Evolutionary conservation across 2,329 filamentous ascomycete species (phyloP).

Genomic region (Alternaria brassicae): DNA sequence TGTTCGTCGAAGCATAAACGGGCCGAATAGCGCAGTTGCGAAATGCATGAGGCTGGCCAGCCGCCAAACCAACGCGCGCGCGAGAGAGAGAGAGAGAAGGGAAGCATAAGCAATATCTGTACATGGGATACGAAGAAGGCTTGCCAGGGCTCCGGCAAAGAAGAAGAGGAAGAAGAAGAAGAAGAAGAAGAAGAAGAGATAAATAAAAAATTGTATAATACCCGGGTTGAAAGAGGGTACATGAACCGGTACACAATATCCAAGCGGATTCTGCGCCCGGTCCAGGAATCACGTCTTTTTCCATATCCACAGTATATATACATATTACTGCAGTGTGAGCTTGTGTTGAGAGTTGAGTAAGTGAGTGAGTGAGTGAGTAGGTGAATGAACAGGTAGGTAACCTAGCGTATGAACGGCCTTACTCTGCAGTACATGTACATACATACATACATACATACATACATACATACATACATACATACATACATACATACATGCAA

Average conservation of each 20-base stretch:
- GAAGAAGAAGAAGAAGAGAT: neutral
- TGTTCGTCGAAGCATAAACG: neutral
- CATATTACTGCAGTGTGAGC: neutral
- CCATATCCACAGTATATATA: neutral
- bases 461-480: too few relatives aligned
- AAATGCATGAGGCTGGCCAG: neutral
- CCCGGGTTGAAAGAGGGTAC: too few relatives aligned
- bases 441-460: too few relatives aligned
- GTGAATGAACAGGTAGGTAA: neutral
- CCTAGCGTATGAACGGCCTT: neutral
- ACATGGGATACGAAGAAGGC: too few relatives aligned
- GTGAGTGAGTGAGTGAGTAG: neutral
- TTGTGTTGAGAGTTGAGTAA: neutral
- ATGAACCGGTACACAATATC: neutral
- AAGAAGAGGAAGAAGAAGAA: neutral
- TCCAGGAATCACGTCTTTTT: neutral
- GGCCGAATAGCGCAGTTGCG: neutral
- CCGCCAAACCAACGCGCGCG: neutral
- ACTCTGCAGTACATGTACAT: neutral
- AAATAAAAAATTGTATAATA: too few relatives aligned
- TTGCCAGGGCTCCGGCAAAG: too few relatives aligned
- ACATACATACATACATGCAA: too few relatives aligned
- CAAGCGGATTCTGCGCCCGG: neutral
- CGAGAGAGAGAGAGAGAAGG: too few relatives aligned
- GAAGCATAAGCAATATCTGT: neutral